A percentile compares a stretch with the other conserved stretches of the same genome.
Evolutionary conservation across 805 yeast species (phyloP).

Genomic region (Yarrowia alimentaria): DNA sequence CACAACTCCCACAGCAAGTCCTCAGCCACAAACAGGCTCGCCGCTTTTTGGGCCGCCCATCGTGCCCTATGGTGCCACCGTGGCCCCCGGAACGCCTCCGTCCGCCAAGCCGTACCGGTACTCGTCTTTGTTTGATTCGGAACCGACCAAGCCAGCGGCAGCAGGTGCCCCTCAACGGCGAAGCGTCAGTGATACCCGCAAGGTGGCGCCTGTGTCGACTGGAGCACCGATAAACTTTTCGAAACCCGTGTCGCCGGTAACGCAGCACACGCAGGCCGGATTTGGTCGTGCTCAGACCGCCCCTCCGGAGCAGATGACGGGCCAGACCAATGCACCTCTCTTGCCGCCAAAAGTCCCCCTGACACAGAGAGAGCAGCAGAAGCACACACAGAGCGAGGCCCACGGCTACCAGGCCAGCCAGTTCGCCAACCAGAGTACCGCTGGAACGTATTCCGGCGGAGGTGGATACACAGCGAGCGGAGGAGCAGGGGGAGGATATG

Average conservation of each 20-base stretch:
- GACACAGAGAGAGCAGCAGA: too few relatives aligned
- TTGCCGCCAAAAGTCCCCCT: constrained; percentile 10
- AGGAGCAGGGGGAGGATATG: too few relatives aligned
- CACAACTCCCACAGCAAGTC: not conserved
- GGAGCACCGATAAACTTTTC: constrained; percentile 21
- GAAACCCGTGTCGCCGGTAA: constrained; percentile 17
- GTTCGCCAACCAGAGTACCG: constrained; percentile 1
- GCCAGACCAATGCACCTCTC: too few relatives aligned
- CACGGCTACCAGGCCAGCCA: constrained; percentile 15
- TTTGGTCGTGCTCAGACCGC: constrained; percentile 5
- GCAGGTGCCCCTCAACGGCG: constrained; percentile 6
- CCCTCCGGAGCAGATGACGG: not conserved
- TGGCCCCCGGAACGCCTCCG: not conserved
- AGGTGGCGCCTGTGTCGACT: constrained; percentile 5
- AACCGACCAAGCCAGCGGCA: not conserved
- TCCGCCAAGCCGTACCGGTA: constrained; percentile 13
- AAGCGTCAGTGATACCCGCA: constrained; percentile 11
- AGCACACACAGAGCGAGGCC: too few relatives aligned
- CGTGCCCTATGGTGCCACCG: constrained; percentile 12
- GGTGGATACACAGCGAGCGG: too few relatives aligned
- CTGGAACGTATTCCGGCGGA: constrained; percentile 1
- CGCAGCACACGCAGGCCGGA: not conserved
- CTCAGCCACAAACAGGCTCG: constrained; percentile 9
- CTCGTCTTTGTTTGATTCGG: constrained; percentile 21
- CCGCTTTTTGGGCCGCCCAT: constrained; percentile 21